These are phyloP conservation scores for Monosporozyma servazzii DNA, from an alignment of 805 yeast genomes.

Conservation along the genomic window DNA sequence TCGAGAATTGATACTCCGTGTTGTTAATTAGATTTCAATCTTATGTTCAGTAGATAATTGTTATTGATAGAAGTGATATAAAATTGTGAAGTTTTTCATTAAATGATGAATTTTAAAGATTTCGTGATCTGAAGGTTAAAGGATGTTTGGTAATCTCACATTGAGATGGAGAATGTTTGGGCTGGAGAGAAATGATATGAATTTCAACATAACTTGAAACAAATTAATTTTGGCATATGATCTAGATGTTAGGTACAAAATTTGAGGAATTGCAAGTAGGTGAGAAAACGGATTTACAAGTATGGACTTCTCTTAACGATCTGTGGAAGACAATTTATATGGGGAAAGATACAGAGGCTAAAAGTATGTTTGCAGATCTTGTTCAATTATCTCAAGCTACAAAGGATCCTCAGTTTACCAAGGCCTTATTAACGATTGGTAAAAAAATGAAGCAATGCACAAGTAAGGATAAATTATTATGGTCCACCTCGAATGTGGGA, in stretches of 20 bases:
- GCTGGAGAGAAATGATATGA: background rate
- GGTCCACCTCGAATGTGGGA: slow-evolving; percentile 20
- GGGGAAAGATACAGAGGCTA: background rate
- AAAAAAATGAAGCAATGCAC: slow-evolving; percentile 7
- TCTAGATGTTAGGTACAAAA: background rate
- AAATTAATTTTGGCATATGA: background rate
- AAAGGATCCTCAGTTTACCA: slow-evolving; percentile 10
- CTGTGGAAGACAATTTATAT: slow-evolving; percentile 4
- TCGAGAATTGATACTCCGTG: background rate
- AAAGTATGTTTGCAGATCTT: background rate
- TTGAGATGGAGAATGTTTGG: no score
- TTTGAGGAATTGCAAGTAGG: background rate
- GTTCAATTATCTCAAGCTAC: slow-evolving; percentile 2
- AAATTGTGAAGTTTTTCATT: background rate
- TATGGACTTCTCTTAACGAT: slow-evolving; percentile 7
- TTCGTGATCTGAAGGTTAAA: background rate
- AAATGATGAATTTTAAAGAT: background rate
- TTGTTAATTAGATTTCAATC: background rate
- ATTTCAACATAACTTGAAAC: no score
- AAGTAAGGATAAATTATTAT: slow-evolving; percentile 11
- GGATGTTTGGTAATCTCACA: background rate
- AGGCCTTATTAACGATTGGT: slow-evolving; percentile 9
- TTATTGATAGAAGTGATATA: background rate
- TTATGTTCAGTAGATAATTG: background rate
- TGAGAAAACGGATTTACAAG: background rate